These are phyloP conservation scores for Ascochyta pisi DNA, from an alignment of 2,329 filamentous ascomycete species.

Conservation along the genomic window DNA sequence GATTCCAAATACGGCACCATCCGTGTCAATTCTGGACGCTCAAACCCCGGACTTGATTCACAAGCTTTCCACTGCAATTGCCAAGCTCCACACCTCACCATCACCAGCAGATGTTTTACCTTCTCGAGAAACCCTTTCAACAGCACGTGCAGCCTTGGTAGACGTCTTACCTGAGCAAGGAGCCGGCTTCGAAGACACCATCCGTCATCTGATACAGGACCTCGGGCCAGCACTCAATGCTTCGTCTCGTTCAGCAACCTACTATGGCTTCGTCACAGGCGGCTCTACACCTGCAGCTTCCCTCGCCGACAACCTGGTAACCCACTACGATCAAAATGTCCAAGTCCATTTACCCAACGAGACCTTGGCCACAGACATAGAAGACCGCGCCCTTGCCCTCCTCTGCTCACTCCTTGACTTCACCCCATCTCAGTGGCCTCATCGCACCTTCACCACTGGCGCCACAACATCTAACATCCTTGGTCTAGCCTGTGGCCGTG, in stretches of 20 bases:
- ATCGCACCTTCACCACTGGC: constrained; percentile 81
- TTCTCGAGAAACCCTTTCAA: constrained; percentile 31
- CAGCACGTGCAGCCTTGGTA: constrained; percentile 47
- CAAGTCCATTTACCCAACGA: constrained; percentile 81
- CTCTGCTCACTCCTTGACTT: constrained; percentile 72
- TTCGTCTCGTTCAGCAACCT: constrained; percentile 58
- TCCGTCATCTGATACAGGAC: constrained; percentile 55
- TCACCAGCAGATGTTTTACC: constrained; percentile 46
- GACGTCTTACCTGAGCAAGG: constrained; percentile 49
- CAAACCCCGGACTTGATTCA: constrained; percentile 22
- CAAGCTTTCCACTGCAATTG: constrained; percentile 32
- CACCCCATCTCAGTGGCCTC: constrained; percentile 65
- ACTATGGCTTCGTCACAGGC: constrained; percentile 91
- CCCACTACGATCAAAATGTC: constrained; percentile 81
- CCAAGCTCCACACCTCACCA: constrained; percentile 29
- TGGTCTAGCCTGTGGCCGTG: constrained; percentile 73
- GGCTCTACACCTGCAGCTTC: constrained; percentile 79
- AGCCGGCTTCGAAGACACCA: constrained; percentile 52
- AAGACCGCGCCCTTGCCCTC: constrained; percentile 74
- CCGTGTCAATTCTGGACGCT: constrained; percentile 21
- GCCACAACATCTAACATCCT: constrained; percentile 71
- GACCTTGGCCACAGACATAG: constrained; percentile 76
- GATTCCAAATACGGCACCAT: background rate
- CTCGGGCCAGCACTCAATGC: constrained; percentile 67
- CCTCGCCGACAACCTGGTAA: constrained; percentile 84